Evolutionary conservation across 2,329 filamentous ascomycete genomes (phyloP).

Genomic region (Juglanconis juglandina): DNA sequence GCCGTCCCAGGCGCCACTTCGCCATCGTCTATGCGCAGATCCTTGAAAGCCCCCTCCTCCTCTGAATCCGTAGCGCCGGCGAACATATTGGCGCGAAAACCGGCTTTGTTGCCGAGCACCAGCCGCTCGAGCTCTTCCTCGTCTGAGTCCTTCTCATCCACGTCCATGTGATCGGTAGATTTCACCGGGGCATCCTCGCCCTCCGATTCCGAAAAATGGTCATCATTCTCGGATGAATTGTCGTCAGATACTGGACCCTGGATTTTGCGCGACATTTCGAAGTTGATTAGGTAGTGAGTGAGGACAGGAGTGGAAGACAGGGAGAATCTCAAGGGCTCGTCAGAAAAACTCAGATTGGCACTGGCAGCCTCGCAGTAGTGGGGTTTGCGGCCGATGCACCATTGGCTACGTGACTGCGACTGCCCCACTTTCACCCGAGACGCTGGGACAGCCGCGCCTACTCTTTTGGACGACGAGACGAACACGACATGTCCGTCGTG

Average conservation of each 20-base stretch:
- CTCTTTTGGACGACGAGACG: neutral
- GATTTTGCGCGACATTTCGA: constrained; percentile 16
- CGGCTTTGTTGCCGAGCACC: constrained; percentile 82
- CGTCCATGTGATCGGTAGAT: constrained; percentile 24
- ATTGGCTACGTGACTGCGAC: constrained; percentile 1
- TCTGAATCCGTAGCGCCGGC: constrained; percentile 41
- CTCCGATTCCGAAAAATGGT: constrained; percentile 17
- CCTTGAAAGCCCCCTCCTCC: constrained; percentile 34
- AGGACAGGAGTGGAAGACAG: neutral
- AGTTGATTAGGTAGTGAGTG: neutral
- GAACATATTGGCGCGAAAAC: constrained; percentile 73
- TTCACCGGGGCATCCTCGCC: constrained; percentile 22
- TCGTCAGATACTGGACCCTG: constrained; percentile 20
- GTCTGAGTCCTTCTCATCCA: constrained; percentile 69
- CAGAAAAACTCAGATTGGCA: constrained; percentile 14
- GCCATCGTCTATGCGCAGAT: constrained; percentile 27
- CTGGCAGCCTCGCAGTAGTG: constrained; percentile 14
- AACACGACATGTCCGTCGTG: neutral
- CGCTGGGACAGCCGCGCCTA: constrained; percentile 6
- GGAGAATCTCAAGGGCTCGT: neutral
- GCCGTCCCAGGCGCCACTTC: constrained; percentile 15
- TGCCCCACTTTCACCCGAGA: neutral
- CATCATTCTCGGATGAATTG: constrained; percentile 25
- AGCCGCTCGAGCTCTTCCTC: constrained; percentile 84
- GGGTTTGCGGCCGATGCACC: neutral